Base-by-base conservation (phyloP, 768 basidiomycete genomes). In the Tremella mesenterica region DNA sequence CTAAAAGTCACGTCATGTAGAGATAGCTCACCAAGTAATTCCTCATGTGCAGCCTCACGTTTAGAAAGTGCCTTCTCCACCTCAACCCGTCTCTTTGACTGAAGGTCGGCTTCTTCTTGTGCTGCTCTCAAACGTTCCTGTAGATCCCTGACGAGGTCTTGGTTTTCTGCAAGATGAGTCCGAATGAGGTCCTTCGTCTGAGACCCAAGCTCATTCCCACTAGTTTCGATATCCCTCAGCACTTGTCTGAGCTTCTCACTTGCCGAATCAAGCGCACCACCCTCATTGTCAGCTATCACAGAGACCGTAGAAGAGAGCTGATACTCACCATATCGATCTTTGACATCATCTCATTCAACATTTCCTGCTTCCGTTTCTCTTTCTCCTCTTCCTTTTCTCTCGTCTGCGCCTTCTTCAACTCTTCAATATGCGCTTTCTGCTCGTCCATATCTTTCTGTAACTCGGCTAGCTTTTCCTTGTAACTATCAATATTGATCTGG, bases 311-410 rank as follows among this genome's bases (percentile, higher is more conserved):
- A n/a, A n/a, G n/a, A n/a, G 7, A 28, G 21, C 4, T 16, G 28
- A 2, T 20, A 58, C 85, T 67, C 60, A 93, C 93, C 57, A 86
- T 81, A 75, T 97, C 92, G 63, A 99, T 93, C 74, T 93, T 92
- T 54, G 93, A 89, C 93, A 99, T 96, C 89, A 99, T 95, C 61
- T 91, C 78, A 8, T 89, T 91, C 87, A 99, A 88, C 80, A 96
- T 96, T 78, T 97, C 93, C 68, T 93, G 90, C 75, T 97, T 97
- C 73, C 87, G 83, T 79, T 89, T 95, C 79, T 99, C 95, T 77
- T 92, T 96, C 72, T 96, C 95, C 73, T 97, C 95, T 28, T 84
- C 84, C 33, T 85, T 84, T 14, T 85, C 81, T 56, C 88, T 86
- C 74, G 85, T 86, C 74, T 91, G 87, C 12, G 83, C 79, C 30